Conservation (phyloP, 139 green algal species). For the Tetraselmis striata region DNA sequence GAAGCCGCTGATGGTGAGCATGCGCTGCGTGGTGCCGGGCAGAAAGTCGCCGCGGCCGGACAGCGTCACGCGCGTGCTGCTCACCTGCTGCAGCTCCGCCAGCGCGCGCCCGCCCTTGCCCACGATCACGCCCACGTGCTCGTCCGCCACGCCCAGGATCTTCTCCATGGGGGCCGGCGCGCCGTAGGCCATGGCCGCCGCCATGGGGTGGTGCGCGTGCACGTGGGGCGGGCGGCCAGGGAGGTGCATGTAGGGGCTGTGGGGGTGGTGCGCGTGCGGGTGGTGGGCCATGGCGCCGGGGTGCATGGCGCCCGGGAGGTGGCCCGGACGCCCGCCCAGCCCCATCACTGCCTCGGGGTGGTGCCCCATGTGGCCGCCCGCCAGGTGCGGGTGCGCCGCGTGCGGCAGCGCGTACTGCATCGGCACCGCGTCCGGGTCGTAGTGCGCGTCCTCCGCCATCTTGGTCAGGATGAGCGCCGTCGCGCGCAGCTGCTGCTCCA, state of each 20-base stretch:
- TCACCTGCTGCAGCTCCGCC: conserved; percentile 61
- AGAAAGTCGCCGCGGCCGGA: conserved; percentile 52
- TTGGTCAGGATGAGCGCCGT: conserved; percentile 67
- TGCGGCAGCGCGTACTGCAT: conserved; percentile 7
- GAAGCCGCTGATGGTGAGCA: conserved; percentile 43
- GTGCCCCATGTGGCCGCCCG: conserved; percentile 16
- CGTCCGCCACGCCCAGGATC: conserved; percentile 61
- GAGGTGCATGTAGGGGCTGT: conserved; percentile 2
- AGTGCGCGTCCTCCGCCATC: conserved; percentile 65
- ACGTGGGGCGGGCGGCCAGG: not conserved
- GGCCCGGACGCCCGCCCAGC: too few relatives aligned
- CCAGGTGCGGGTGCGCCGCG: conserved; percentile 6
- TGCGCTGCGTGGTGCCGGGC: conserved; percentile 48
- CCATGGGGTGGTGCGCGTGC: not conserved
- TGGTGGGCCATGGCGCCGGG: conserved; percentile 24
- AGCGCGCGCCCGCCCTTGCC: conserved; percentile 60
- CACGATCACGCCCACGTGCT: conserved; percentile 67
- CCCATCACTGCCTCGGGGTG: not conserved
- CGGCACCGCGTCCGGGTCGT: conserved; percentile 17
- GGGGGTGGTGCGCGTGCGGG: not conserved
- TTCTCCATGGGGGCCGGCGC: conserved; percentile 18
- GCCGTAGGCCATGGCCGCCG: conserved; percentile 1
- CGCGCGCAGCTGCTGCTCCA: conserved; percentile 66
- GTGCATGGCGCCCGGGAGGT: conserved; percentile 4
- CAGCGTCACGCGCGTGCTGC: conserved; percentile 55